These are phyloP conservation scores for Zarea fungicola DNA, from an alignment of 2,329 filamentous ascomycete genomes.

Conservation along the genomic window DNA sequence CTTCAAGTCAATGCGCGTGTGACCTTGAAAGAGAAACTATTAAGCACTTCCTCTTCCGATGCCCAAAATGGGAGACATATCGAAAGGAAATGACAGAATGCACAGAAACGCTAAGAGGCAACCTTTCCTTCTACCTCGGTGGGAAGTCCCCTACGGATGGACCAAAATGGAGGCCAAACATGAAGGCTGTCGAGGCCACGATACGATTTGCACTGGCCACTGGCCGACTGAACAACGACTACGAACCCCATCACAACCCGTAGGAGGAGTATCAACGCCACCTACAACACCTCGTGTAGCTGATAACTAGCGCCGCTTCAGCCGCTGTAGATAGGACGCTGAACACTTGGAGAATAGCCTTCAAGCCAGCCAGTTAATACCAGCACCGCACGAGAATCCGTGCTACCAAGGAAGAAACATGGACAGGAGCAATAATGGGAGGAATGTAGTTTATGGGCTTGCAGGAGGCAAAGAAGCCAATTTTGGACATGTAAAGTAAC, in stretches of 20 bases:
- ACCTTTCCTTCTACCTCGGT: neutral
- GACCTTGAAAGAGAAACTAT: neutral
- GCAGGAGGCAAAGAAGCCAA: no score
- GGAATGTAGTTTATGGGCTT: no score
- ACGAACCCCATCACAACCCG: neutral
- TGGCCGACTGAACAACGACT: neutral
- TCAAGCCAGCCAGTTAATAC: no score
- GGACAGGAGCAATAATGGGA: no score
- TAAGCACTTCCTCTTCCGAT: neutral
- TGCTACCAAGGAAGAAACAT: no score
- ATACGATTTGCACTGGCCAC: neutral
- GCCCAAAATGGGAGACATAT: neutral
- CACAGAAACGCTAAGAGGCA: neutral
- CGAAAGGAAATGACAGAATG: neutral
- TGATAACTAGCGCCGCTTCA: no score
- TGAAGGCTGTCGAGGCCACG: neutral
- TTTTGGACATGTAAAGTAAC: no score
- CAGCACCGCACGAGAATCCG: no score
- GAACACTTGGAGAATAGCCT: no score
- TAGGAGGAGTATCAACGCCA: no score
- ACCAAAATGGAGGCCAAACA: neutral
- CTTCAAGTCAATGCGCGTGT: neutral
- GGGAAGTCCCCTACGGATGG: neutral
- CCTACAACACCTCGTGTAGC: no score
- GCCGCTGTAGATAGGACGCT: no score